Evolutionary conservation across 2,329 filamentous ascomycete species (phyloP).

Genomic region (Ophidiomyces ophidiicola): DNA sequence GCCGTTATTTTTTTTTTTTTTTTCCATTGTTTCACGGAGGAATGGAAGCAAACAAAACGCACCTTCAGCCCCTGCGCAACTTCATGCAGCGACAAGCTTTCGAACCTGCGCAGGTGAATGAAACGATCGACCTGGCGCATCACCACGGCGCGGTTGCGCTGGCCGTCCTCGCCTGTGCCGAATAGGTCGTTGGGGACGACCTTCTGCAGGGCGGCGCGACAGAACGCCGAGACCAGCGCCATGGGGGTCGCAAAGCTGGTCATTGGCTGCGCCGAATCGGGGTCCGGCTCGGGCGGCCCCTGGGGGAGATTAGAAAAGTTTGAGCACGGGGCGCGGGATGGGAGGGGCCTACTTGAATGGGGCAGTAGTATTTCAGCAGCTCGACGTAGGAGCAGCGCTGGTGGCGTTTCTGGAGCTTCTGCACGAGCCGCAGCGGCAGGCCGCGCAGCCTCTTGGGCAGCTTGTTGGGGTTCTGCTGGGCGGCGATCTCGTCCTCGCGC

Average conservation of each 20-base stretch:
- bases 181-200: constrained; percentile 66
- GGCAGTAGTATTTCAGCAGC: constrained; percentile 71
- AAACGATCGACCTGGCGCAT: constrained; percentile 65
- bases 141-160: constrained; percentile 50
- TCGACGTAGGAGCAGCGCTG: constrained; percentile 65
- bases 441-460: constrained; percentile 50
- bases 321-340: no score
- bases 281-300: constrained; percentile 17
- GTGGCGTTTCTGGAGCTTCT: constrained; percentile 58
- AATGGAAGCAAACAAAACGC: constrained; percentile 1
- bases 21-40: constrained; percentile 1
- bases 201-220: constrained; percentile 58
- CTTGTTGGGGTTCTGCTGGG: constrained; percentile 16
- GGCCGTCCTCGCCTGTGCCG: constrained; percentile 45
- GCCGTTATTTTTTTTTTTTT: not conserved
- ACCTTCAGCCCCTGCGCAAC: constrained; percentile 66
- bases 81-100: constrained; percentile 67
- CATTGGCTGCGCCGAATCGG: constrained; percentile 33
- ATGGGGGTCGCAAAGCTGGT: constrained; percentile 56
- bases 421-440: constrained; percentile 45
- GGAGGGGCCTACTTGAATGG: constrained; percentile 39
- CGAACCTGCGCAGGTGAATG: constrained; percentile 64
- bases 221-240: constrained; percentile 70
- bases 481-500: constrained; percentile 66
- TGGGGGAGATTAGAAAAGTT: no score